Evolutionary conservation across 1,284 basidiomycete genomes (phyloP), one percentile per base, ranked within the genome.

Genomic region (Boletus mariae): DNA sequence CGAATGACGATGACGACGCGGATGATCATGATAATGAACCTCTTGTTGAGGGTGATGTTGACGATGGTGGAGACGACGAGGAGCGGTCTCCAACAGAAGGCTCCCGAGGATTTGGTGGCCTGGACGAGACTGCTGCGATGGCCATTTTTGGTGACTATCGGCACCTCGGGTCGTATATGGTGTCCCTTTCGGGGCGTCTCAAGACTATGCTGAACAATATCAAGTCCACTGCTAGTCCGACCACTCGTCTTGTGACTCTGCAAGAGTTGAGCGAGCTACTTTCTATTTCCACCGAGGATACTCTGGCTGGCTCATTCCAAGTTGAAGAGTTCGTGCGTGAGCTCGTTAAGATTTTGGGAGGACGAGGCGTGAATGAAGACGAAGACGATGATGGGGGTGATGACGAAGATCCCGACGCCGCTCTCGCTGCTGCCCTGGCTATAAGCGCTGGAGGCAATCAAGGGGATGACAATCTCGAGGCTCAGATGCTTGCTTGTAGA

Each of bases 251-350:
- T 48, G 76, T 94, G 47, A 94, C 94, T 3, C 77, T 99, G 13
- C 94, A 98, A 66, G 96, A 99, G 67, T 83, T 98, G 51, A 94
- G 91, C 68, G 97, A 99, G 68, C 71, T 98, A 43, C 84, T 99
- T 52, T 92, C 92, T 58, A 95, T 99, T 73, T 94, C 92, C 71
- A 98, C 94, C 7, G 96, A 99, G 73, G 97, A 99, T 70, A 98
- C 94, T 1, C 78, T 99, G 41, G 91, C 92, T 13, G 94, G 94
- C 43, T 96, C 91, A 35, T 96, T 99, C 74, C 92, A 92, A 59
- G 88, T 94, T 28, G 93, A 96, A 63, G 82, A 87, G 13, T 98
- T 94, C 68, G 92, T 96, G 41, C 85, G 87, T 61, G 97, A 98
- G 71, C 82, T 99, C 44, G 87, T 99, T 58, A 85, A 86, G 66